Conservation (phyloP, 805 yeast genomes). For the Metschnikowia corniflorae region DNA sequence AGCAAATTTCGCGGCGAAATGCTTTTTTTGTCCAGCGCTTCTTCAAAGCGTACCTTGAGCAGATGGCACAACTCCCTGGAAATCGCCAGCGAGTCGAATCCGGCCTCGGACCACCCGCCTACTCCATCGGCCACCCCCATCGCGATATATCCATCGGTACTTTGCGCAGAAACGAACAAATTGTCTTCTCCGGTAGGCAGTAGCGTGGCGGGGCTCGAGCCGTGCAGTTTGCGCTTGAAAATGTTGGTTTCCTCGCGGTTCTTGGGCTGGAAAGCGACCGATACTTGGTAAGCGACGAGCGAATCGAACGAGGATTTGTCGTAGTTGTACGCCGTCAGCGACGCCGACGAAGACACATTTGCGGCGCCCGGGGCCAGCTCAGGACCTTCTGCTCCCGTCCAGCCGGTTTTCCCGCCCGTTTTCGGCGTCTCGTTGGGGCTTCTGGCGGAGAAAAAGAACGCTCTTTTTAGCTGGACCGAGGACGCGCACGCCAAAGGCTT, state of each 20-base stretch:
- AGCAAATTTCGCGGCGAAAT: constrained; percentile 49
- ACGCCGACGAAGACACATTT: constrained; percentile 2
- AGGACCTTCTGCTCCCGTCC: constrained; percentile 13
- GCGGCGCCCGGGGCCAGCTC: constrained; percentile 1
- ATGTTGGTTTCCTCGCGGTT: constrained; percentile 53
- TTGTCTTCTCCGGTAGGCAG: constrained; percentile 77
- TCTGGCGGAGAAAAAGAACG: constrained; percentile 10
- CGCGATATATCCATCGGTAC: constrained; percentile 40
- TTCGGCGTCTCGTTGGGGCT: constrained; percentile 9
- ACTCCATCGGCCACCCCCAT: constrained; percentile 96
- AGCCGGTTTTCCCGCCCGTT: constrained; percentile 14
- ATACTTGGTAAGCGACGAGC: constrained; percentile 45
- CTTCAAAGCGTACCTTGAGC: constrained; percentile 41
- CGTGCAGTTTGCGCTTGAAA: constrained; percentile 28
- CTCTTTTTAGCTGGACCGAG: constrained; percentile 1
- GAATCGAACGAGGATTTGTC: constrained; percentile 19
- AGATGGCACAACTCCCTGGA: constrained; percentile 71
- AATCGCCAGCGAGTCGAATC: constrained; percentile 85
- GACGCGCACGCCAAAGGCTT: background rate
- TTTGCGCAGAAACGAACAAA: constrained; percentile 48
- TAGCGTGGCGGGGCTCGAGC: constrained; percentile 35
- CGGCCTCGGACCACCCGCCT: constrained; percentile 95
- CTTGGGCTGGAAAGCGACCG: constrained; percentile 75
- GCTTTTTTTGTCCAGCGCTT: constrained; percentile 4
- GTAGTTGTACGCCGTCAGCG: constrained; percentile 19